Evolutionary conservation across 805 yeast genomes (phyloP), one percentile per base, ranked within the genome.

Genomic region (Wickerhamomyces mucosus): DNA sequence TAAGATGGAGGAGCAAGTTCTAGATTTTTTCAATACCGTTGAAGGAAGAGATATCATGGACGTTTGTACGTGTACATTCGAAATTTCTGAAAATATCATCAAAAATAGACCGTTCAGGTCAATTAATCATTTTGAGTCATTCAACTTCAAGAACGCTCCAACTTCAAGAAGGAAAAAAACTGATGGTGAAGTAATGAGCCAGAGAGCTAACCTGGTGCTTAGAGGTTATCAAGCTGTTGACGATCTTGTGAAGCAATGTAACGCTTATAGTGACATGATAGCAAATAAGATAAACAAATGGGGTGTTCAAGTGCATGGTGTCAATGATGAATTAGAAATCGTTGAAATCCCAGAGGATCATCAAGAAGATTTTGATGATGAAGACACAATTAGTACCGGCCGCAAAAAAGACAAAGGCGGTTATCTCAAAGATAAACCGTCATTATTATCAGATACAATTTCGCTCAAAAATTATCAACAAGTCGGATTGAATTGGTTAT

Each of bases 401-500:
- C 45, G 25, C 4, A 37, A 32, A 22, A 46, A 37, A 13, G 36
- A 38, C 18, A 38, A 46, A 15, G 43, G 46, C 14, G 52, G 52
- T 15, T 82, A 74, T 50, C 72, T 85, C 55, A 72, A 66, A 26
- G 74, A 71, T 26, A 78, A 85, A 50, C 99, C 99, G 3, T 51
- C 56, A 12, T 56, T 79, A 24, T 55, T 92, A 39, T 61, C 84
- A 2, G 63, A 61, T 0, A 81, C 72, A 15, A 65, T 84, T 13
- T 71, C 70, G 24, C 63, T 92, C 45, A 92, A 89, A 48, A 77
- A 74, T 48, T 92, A 92, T 55, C 99, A 92, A 61, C 92, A 86
- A 45, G 95, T 88, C n/a, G 99, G 99, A 28, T 60, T 92, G 32
- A 92, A 92, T 53, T 92, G 99, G 99, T 63, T 92, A 33, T 68